Percentiles rank a stretch among this genome's conserved stretches.
Evolutionary conservation across 805 yeast genomes (phyloP).

Genomic region (Zygotorulaspora chibaensis): DNA sequence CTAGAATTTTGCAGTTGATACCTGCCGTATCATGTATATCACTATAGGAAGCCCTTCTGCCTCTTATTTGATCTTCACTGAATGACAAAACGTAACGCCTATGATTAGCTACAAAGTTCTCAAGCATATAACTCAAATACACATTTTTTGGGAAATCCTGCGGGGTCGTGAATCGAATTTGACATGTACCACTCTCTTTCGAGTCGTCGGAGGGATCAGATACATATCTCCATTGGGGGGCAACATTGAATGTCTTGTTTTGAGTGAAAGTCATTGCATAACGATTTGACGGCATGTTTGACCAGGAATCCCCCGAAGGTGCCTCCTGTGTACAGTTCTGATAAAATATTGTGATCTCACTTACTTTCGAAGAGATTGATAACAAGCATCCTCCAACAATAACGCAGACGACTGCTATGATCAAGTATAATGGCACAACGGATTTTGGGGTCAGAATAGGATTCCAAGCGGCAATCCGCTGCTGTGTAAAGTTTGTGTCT

Average conservation of each 20-base stretch:
- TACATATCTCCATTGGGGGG: conserved; percentile 67
- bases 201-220: conserved; percentile 43
- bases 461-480: conserved; percentile 50
- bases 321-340: conserved; percentile 61
- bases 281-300: conserved; percentile 54
- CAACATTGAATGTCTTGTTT: conserved; percentile 33
- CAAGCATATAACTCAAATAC: conserved; percentile 72
- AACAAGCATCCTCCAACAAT: conserved; percentile 87
- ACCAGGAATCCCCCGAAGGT: conserved; percentile 38
- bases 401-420: conserved; percentile 74
- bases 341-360: conserved; percentile 70
- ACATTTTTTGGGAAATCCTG: conserved; percentile 67
- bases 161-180: conserved; percentile 71
- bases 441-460: conserved; percentile 90
- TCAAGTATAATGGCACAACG: conserved; percentile 74
- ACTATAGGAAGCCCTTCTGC: conserved; percentile 56
- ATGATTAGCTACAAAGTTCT: conserved; percentile 91
- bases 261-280: conserved; percentile 53
- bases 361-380: conserved; percentile 64
- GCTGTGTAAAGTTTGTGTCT: conserved; percentile 72
- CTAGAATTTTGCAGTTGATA: conserved; percentile 62
- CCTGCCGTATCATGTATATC: conserved; percentile 48
- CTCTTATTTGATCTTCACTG: conserved; percentile 80
- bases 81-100: conserved; percentile 87
- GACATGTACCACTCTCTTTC: conserved; percentile 57